Evolutionary conservation across 2,329 filamentous ascomycete species (phyloP).

Genomic region (Spiromastix sp.): DNA sequence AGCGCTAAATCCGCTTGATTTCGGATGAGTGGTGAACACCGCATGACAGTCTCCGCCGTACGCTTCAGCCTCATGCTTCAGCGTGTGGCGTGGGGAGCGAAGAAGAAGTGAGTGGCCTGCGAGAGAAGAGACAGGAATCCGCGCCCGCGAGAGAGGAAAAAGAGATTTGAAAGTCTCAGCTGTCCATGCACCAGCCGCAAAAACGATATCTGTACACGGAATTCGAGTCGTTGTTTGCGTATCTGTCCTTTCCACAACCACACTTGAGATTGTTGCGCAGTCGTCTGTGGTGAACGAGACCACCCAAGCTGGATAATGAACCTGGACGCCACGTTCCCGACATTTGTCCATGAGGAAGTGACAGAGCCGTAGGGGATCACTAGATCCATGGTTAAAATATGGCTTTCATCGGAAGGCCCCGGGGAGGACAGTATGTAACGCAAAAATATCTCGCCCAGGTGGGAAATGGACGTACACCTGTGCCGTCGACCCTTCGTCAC

Average conservation of each 20-base stretch:
- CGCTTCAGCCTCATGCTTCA: slow-evolving; percentile 20
- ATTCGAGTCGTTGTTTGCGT: slow-evolving; percentile 27
- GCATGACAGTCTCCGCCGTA: slow-evolving; percentile 50
- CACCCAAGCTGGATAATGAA: slow-evolving; percentile 55
- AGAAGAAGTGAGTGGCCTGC: slow-evolving; percentile 66
- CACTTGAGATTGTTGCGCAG: slow-evolving; percentile 38
- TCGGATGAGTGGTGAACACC: slow-evolving; percentile 52
- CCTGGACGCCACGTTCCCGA: slow-evolving; percentile 48
- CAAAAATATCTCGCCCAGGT: too few species aligned
- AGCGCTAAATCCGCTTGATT: slow-evolving; percentile 49
- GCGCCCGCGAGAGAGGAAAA: slow-evolving; percentile 46
- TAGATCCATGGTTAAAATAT: slow-evolving; percentile 18
- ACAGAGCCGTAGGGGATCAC: slow-evolving; percentile 57
- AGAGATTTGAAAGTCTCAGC: slow-evolving; percentile 52
- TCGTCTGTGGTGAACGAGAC: slow-evolving; percentile 43
- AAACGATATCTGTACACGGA: slow-evolving; percentile 54
- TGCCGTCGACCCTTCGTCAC: slow-evolving; percentile 49
- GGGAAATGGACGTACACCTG: slow-evolving; percentile 48
- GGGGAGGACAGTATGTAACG: not conserved
- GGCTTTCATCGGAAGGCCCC: not conserved
- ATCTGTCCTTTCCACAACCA: slow-evolving; percentile 39
- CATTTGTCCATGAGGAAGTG: slow-evolving; percentile 53
- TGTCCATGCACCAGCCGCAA: slow-evolving; percentile 65
- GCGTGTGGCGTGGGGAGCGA: slow-evolving; percentile 41
- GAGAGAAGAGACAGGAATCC: slow-evolving; percentile 50